Evolutionary conservation across 495 filamentous ascomycete genomes (phyloP).

Genomic region (Penicillium taxi): DNA sequence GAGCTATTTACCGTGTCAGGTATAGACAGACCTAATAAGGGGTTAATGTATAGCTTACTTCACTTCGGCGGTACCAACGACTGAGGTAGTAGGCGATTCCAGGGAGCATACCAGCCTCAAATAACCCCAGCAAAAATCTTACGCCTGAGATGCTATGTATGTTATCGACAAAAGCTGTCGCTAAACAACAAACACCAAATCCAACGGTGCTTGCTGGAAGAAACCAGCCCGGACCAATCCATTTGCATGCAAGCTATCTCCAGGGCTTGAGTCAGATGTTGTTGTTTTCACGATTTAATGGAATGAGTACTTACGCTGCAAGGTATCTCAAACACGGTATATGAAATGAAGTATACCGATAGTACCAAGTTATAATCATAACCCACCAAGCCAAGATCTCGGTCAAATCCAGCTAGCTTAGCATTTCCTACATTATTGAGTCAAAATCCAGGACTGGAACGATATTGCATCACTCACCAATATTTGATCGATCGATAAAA

Average conservation of each 20-base stretch:
- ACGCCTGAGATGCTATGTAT: slow-evolving; percentile 37
- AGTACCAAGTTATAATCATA: slow-evolving; percentile 60
- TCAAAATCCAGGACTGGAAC: neutral
- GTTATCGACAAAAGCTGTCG: slow-evolving; percentile 41
- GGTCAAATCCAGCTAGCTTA: slow-evolving; percentile 31
- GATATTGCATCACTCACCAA: slow-evolving; percentile 31
- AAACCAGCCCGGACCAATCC: slow-evolving; percentile 45
- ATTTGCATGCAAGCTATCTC: slow-evolving; percentile 31
- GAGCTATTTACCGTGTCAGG: slow-evolving; percentile 18
- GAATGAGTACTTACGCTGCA: slow-evolving; percentile 47
- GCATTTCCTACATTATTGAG: slow-evolving; percentile 28
- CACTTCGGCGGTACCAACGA: slow-evolving; percentile 61
- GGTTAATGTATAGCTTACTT: slow-evolving; percentile 19
- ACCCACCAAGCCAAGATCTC: slow-evolving; percentile 43
- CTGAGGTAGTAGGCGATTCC: slow-evolving; percentile 66
- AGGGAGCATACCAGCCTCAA: slow-evolving; percentile 66
- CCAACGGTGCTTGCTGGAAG: slow-evolving; percentile 38
- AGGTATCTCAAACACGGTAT: slow-evolving; percentile 74
- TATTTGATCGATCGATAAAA: slow-evolving; percentile 54
- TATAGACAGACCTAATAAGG: neutral
- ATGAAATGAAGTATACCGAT: slow-evolving; percentile 63
- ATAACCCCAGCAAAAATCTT: slow-evolving; percentile 51
- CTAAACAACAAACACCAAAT: slow-evolving; percentile 43
- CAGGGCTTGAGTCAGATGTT: neutral
- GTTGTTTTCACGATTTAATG: neutral